These are phyloP conservation scores for Pinus taeda DNA, from an alignment of 75 land plant genomes.

Conservation along the genomic window DNA sequence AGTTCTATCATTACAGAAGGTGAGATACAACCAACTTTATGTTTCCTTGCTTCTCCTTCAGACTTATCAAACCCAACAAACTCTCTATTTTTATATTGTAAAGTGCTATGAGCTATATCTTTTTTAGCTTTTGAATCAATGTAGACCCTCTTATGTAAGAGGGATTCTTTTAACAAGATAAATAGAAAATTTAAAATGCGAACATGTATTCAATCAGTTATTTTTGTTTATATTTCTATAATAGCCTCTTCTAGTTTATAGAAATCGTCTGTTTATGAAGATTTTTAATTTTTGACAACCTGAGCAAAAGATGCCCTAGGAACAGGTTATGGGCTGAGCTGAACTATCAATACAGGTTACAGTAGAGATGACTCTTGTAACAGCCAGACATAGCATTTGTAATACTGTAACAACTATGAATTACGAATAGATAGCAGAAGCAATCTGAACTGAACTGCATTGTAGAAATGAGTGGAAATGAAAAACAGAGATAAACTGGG, in stretches of 20 bases:
- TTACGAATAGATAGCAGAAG: too few species aligned
- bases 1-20: constrained; percentile 55
- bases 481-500: too few species aligned
- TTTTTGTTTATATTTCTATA: background rate
- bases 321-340: too few species aligned
- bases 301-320: background rate
- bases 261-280: background rate
- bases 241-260: background rate
- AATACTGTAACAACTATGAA: too few species aligned
- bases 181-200: background rate
- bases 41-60: background rate
- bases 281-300: background rate
- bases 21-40: constrained; percentile 4
- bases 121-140: constrained; percentile 7
- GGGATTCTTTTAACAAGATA: background rate
- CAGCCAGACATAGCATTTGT: too few species aligned
- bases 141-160: background rate
- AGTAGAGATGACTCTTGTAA: too few species aligned
- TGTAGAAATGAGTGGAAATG: too few species aligned
- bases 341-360: too few species aligned
- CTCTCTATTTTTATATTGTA: background rate
- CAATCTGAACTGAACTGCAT: too few species aligned
- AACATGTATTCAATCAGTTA: background rate
- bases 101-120: background rate
- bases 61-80: background rate